Evolutionary conservation across 768 basidiomycete species (phyloP).

Genomic region (Auriscalpium vulgare): DNA sequence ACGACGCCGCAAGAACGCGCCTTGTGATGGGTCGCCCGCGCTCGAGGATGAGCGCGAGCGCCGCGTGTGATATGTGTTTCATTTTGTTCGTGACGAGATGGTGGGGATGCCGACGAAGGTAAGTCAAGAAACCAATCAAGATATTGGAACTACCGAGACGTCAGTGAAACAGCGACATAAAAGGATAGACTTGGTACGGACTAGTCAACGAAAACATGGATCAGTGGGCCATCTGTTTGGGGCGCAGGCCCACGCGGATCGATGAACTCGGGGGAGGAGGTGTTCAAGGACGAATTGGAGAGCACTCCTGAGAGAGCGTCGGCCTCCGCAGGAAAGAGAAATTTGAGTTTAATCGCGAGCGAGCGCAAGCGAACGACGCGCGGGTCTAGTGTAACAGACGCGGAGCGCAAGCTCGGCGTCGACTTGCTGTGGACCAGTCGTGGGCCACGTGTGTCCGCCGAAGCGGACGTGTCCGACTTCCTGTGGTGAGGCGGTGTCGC

Average conservation of each 20-base stretch:
- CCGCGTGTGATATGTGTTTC: conserved; percentile 65
- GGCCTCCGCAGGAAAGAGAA: conserved; percentile 48
- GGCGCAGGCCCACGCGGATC: conserved; percentile 31
- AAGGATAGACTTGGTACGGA: conserved; percentile 23
- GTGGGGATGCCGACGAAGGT: conserved; percentile 50
- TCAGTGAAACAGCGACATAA: conserved; percentile 5
- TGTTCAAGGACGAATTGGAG: conserved; percentile 17
- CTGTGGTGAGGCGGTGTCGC: conserved; percentile 15
- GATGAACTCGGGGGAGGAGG: conserved; percentile 22
- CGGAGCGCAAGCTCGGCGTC: conserved; percentile 35
- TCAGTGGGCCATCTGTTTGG: conserved; percentile 22
- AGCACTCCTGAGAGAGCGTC: conserved; percentile 22
- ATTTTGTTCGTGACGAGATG: conserved; percentile 27
- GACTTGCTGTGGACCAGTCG: conserved; percentile 38
- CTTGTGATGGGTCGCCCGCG: conserved; percentile 64
- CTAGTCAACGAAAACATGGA: conserved; percentile 52
- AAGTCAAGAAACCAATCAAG: conserved; percentile 71
- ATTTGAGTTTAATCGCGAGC: conserved; percentile 48
- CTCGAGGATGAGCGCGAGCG: conserved; percentile 72
- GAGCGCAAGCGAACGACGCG: conserved; percentile 42
- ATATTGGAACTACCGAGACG: conserved; percentile 67
- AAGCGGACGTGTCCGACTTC: conserved; percentile 19
- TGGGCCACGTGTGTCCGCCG: conserved; percentile 11
- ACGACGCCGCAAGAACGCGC: conserved; percentile 72
- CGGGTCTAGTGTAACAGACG: conserved; percentile 35